A percentile compares a stretch with the other conserved stretches of the same genome.
These are phyloP conservation scores for Trichophyton rubrum DNA, from an alignment of 2,329 filamentous ascomycete genomes.

Conservation along the genomic window DNA sequence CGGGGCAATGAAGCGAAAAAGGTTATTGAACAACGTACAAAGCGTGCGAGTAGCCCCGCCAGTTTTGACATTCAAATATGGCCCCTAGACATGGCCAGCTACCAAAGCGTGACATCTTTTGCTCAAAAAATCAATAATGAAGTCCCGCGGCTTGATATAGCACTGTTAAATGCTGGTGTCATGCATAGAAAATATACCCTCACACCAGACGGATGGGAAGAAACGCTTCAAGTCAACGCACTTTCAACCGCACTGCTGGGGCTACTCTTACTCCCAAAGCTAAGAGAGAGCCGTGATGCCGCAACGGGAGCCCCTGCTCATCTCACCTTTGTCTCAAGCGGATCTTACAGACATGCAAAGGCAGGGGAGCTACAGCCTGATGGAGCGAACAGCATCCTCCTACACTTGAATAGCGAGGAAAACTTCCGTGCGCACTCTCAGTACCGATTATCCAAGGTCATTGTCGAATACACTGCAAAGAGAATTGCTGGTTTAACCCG, in stretches of 20 bases:
- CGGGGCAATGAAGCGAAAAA: constrained; percentile 33
- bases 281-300: constrained; percentile 25
- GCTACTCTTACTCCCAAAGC: constrained; percentile 39
- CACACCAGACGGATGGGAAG: constrained; percentile 38
- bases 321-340: constrained; percentile 36
- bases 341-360: constrained; percentile 26
- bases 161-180: constrained; percentile 36
- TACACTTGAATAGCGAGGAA: constrained; percentile 23
- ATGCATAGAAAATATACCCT: constrained; percentile 27
- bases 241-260: constrained; percentile 45
- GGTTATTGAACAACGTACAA: constrained; percentile 23
- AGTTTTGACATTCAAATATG: constrained; percentile 30
- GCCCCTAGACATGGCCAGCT: constrained; percentile 37
- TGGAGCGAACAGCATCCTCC: constrained; percentile 19
- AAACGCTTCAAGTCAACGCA: constrained; percentile 46
- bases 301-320: constrained; percentile 23
- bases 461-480: constrained; percentile 33
- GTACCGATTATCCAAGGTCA: constrained; percentile 33
- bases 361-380: constrained; percentile 17
- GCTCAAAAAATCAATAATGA: constrained; percentile 25
- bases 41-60: background rate
- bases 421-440: constrained; percentile 24
- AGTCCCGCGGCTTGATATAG: constrained; percentile 33
- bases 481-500: constrained; percentile 23
- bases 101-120: constrained; percentile 35